phyloP scores from a whole-genome alignment of 2,329 filamentous ascomycete genomes.

The Colletotrichum karsti region DNA sequence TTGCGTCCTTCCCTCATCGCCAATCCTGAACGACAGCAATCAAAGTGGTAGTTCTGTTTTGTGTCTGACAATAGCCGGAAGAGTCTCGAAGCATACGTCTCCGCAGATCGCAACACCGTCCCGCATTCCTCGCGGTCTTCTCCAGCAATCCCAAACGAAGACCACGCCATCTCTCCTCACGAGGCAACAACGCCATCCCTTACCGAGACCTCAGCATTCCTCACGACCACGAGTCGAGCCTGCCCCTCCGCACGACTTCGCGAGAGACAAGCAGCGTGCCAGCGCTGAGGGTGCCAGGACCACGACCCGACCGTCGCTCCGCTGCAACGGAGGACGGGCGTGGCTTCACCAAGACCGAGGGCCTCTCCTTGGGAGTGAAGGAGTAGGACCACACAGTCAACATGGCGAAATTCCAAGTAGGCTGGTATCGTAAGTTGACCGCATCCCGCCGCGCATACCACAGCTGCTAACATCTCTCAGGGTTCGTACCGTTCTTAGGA shows the following conservation, averaged over 20 bases:
- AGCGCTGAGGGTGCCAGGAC: conserved; percentile 27
- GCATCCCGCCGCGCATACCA: not conserved
- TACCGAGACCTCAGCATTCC: conserved; percentile 5
- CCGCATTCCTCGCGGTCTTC: conserved; percentile 31
- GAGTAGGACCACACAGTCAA: conserved; percentile 24
- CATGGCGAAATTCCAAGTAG: conserved; percentile 51
- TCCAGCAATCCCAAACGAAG: conserved; percentile 5
- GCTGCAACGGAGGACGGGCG: conserved; percentile 31
- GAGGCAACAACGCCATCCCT: not conserved
- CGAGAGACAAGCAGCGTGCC: conserved; percentile 25
- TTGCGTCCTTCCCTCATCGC: conserved; percentile 9
- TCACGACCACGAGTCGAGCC: not conserved
- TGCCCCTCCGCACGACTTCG: not conserved
- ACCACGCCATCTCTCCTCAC: not conserved
- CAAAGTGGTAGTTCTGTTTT: conserved; percentile 18
- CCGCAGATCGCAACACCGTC: conserved; percentile 24
- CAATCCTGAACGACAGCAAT: conserved; percentile 8
- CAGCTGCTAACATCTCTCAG: conserved; percentile 42
- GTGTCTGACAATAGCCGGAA: conserved; percentile 20
- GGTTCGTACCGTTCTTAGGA: conserved; percentile 74
- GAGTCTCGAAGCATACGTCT: not conserved
- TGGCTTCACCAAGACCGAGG: conserved; percentile 8
- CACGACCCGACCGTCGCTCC: conserved; percentile 31
- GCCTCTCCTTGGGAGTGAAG: conserved; percentile 24
- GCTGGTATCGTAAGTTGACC: conserved; percentile 57